Percentiles rank a stretch among this genome's conserved stretches.
Conservation (phyloP, 345 rosid genomes). For the Cardamine chenopodiifolia region DNA sequence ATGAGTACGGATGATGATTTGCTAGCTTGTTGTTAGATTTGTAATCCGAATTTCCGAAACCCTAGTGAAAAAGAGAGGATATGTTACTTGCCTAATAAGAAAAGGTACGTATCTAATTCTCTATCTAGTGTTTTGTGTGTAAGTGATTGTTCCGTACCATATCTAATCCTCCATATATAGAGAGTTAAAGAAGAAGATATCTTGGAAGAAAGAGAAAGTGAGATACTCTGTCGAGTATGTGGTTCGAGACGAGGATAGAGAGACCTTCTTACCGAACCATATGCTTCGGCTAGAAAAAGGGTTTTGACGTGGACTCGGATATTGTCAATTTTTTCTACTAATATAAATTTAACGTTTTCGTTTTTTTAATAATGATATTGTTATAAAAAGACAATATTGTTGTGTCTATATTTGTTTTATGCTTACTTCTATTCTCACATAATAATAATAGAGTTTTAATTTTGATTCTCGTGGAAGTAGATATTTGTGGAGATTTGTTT, state of each 20-base stretch:
- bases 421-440: not conserved
- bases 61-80: conserved; percentile 24
- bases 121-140: conserved; percentile 46
- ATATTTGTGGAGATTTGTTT: conserved; percentile 27
- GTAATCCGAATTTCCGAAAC: conserved; percentile 18
- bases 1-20: conserved; percentile 5
- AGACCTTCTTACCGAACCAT: conserved; percentile 58
- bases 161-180: conserved; percentile 69
- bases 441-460: conserved; percentile 5
- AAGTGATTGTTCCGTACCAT: conserved; percentile 72
- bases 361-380: not conserved
- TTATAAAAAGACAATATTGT: conserved; percentile 10
- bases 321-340: conserved; percentile 27
- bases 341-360: conserved; percentile 10
- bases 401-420: not conserved
- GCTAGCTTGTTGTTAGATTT: not conserved
- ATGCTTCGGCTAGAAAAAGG: conserved; percentile 72
- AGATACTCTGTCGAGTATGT: conserved; percentile 51
- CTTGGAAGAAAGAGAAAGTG: conserved; percentile 33
- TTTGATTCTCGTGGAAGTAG: conserved; percentile 17
- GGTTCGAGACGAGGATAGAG: conserved; percentile 48
- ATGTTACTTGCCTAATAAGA: conserved; percentile 30
- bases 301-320: conserved; percentile 48
- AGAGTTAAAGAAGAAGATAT: conserved; percentile 33
- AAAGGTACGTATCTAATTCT: conserved; percentile 24